Base-by-base conservation (phyloP, 2,329 filamentous ascomycete genomes). In the Colletotrichum plurivorum region DNA sequence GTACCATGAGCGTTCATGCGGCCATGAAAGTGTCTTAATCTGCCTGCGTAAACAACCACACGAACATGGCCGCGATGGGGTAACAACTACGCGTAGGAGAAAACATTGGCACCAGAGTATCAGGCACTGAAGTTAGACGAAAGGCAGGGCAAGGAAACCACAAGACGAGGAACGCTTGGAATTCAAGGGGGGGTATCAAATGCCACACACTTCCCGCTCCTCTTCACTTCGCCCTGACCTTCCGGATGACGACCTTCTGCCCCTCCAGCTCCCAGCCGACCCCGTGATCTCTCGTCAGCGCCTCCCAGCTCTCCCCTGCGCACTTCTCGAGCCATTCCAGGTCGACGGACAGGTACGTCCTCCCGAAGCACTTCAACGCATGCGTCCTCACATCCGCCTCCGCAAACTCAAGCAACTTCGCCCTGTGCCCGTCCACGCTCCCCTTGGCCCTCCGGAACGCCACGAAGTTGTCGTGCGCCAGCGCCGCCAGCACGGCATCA, bases 211-310 rank as follows among this genome's bases (percentile, higher is more conserved):
- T 18, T 49, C 41, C 20, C 20, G 18, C 31, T n/a, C 18, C 46
- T 25, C n/a, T 13, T 15, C 60, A 70, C 22, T 70, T 70, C 9
- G 67, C 67, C 12, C 53, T 85, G 18, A 86, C 80, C 75, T 81
- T 87, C 63, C 93, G 88, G 76, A 98, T 95, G n/a, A 94, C 84
- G 39, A 98, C 91, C 75, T 83, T 92, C 51, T 87, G 85, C 5
- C 88, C 91, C 48, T 93, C 90, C 74, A 93, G 83, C 76, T 94
- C 89, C 96, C 96, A 99, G 0, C 94, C 94, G 1, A 98, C 92
- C 3, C 90, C 90, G 76, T 93, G 90, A 72, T 88, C 84, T 41
- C 88, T 85, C 66, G 82, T 87, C 75, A 98, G 81, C 58, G 89
- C 88, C 12, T 89, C 84, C 94, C 95, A 99, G n/a, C 81, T 84